Base-by-base conservation (phyloP, 2,329 filamentous ascomycete genomes). In the Penicillium sp. region DNA sequence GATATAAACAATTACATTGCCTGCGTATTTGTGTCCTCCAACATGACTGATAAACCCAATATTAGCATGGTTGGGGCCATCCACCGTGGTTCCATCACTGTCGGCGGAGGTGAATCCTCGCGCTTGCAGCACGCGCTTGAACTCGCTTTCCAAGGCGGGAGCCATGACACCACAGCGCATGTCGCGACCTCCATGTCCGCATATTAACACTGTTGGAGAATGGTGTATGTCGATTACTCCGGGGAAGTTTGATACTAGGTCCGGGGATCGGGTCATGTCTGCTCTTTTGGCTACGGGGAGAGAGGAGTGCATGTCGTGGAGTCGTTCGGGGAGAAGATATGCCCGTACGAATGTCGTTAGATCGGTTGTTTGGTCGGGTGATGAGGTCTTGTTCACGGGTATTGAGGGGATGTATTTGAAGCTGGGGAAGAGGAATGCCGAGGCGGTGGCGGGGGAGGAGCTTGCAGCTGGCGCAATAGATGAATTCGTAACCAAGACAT, bases 1-100 rank as follows among this genome's bases (percentile, higher is more conserved):
- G 12, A 78, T 83, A 74, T 97, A 97, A 0, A 97, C 80, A 78
- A 97, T 90, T 65, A 97, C 86, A 70, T 97, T 97, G 41, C 93
- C 93, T 38, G 89, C 89, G 78, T 94, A 97, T 79, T 96, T 96
- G 79, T 97, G 93, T 0, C 93, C 93, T 23, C 93, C 93, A 15
- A 97, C 88, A 71, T 97, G 93, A 64, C 88, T 93, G 68, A 97
- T 78, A 48, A 73, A 64, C 6, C 73, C 77, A 53, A 79, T 64
- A 59, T 79, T 75, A 12, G 74, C 74, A 61, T 73, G 70, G 0
- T 61, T 61, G 0, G 65, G 64, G 15, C 54, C 66, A 54, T 77
- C 75, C 17, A 73, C 57, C 2, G 49, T 60, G 25, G 54, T 59
- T 1, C 55, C 56, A 9, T 60, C 64, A n/a, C 55, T 60, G 7